Evolutionary conservation across 371 early-diverging fungal species (phyloP), one percentile per base, ranked within the genome.

Genomic region (Mucor velutinosus): DNA sequence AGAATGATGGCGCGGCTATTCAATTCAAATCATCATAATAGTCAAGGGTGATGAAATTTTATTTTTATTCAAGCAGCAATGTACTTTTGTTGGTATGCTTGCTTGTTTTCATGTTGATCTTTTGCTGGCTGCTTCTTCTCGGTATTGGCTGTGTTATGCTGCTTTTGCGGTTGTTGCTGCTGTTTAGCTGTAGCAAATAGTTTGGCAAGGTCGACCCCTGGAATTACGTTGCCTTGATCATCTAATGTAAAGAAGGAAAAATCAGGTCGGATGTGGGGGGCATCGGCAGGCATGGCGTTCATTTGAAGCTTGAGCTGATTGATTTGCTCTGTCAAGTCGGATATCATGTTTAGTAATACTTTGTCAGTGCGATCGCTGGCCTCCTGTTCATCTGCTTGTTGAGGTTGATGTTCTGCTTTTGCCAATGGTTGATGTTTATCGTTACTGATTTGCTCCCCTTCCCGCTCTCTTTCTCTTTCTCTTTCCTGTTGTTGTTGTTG

Each of bases 271-370:
- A 19, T 21, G 11, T 27, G 15, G 14, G 7, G 4, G 14, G n/a
- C 37, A 30, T 69, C 53, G 27, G 64, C 60, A 27, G 25, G 41
- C 19, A 27, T 41, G 1, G 33, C 25, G 5, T 65, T 66, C 33
- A 70, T 25, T 35, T 76, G 66, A 17, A 43, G 60, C 29, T 74
- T 68, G 19, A 80, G 55, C 21, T 74, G 66, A 25, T 67, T 65
- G 14, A 77, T 67, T 58, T 78, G 78, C 25, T 62, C 71, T 37
- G 71, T 80, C 5, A 78, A 47, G 15, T 69, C 71, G n/a, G 70
- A 64, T 33, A 76, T 74, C 66, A 71, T 58, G 12, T 17, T 53
- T 45, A 75, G 56, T 14, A 74, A 33, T 23, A 8, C 23, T 11
- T 51, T 51, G 12, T 51, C 51, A 51, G 51, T 12, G 3, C 0